Evolutionary conservation across 768 basidiomycete genomes (phyloP).

Genomic region (Phaeotremella fagi): DNA sequence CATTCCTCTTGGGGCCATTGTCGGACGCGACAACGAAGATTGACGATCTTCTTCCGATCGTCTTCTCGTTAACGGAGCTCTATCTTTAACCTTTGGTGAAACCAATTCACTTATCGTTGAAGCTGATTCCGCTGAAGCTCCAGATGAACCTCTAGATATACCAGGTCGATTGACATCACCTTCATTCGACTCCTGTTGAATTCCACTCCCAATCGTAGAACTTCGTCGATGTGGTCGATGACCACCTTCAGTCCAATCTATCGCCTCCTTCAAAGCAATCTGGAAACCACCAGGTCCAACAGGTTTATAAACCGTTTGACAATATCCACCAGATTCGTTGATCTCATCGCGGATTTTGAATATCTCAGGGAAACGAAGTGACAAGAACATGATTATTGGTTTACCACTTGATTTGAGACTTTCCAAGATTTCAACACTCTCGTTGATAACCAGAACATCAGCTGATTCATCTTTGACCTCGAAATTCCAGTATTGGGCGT

Average conservation of each 20-base stretch:
- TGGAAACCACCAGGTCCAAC: conserved; percentile 73
- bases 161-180: conserved; percentile 18
- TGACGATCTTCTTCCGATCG: conserved; percentile 46
- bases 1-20: conserved; percentile 54
- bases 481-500: conserved; percentile 75
- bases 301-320: conserved; percentile 84
- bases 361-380: conserved; percentile 53
- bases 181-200: neutral
- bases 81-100: conserved; percentile 5
- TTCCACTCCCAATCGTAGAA: neutral
- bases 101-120: conserved; percentile 35
- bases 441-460: conserved; percentile 76
- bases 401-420: conserved; percentile 57
- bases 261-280: conserved; percentile 52
- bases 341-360: conserved; percentile 55
- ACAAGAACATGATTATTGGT: conserved; percentile 71
- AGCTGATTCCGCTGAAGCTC: conserved; percentile 25
- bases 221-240: neutral
- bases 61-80: conserved; percentile 32
- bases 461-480: conserved; percentile 53
- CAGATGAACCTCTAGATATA: conserved; percentile 33
- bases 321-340: conserved; percentile 77
- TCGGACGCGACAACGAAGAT: conserved; percentile 51
- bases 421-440: conserved; percentile 61
- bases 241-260: conserved; percentile 15